These are phyloP conservation scores for Tuber magnatum DNA, from an alignment of 495 filamentous ascomycete species.

Conservation along the genomic window DNA sequence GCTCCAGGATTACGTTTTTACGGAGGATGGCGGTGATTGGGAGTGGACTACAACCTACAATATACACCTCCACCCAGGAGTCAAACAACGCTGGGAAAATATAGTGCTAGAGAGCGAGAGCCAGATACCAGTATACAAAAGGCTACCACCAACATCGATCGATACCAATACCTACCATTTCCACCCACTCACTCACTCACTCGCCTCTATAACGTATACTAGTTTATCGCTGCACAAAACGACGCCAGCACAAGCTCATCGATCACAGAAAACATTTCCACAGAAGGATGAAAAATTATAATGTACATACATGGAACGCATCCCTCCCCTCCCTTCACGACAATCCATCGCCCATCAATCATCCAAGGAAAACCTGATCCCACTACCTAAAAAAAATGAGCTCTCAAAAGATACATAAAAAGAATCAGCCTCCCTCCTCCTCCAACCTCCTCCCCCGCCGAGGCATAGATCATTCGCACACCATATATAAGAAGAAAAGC, in stretches of 20 bases:
- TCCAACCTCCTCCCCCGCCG: neutral
- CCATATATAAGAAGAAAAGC: neutral
- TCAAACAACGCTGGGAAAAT: neutral
- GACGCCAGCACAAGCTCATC: neutral
- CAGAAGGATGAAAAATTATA: neutral
- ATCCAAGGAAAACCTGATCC: neutral
- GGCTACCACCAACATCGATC: neutral
- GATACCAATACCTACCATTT: neutral
- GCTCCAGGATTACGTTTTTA: neutral
- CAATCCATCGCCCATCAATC: constrained; percentile 3
- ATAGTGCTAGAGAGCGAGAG: neutral
- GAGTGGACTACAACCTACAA: neutral
- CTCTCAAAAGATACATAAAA: neutral
- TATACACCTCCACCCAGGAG: neutral
- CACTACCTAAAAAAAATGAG: neutral
- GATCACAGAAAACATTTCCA: neutral
- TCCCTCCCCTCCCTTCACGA: neutral
- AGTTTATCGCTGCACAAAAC: neutral
- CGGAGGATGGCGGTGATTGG: neutral
- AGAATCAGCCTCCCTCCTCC: neutral
- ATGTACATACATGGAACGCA: constrained; percentile 3
- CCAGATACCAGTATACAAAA: neutral
- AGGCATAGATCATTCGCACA: neutral
- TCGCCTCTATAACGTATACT: neutral
- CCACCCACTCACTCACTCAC: neutral